Evolutionary conservation across 495 filamentous ascomycete genomes (phyloP).

Genomic region (Aspergillus olivimuriae): DNA sequence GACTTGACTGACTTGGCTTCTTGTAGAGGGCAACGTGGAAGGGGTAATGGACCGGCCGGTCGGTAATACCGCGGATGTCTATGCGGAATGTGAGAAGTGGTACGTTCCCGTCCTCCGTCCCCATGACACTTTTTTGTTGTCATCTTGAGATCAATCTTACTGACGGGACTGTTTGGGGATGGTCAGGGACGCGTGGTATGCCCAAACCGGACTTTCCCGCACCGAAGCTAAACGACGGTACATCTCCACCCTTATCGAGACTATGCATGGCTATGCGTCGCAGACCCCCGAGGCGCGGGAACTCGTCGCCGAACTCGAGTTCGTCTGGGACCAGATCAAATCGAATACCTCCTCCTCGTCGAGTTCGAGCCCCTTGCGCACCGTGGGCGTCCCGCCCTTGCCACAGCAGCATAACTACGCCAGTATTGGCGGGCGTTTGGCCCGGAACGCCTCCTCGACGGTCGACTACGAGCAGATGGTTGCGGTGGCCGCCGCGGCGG

Average conservation of each 20-base stretch:
- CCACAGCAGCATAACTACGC: slow-evolving; percentile 24
- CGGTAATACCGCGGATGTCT: slow-evolving; percentile 44
- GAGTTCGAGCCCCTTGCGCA: slow-evolving; percentile 40
- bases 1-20: slow-evolving; percentile 7
- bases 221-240: slow-evolving; percentile 95
- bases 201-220: slow-evolving; percentile 67
- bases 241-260: slow-evolving; percentile 86
- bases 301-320: slow-evolving; percentile 90
- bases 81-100: slow-evolving; percentile 58
- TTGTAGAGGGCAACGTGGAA: slow-evolving; percentile 80
- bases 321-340: slow-evolving; percentile 97
- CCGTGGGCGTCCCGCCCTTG: slow-evolving; percentile 30
- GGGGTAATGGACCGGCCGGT: slow-evolving; percentile 83
- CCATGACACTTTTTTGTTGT: background rate
- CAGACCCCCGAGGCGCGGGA: slow-evolving; percentile 78
- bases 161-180: no score
- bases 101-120: slow-evolving; percentile 18
- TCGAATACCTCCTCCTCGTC: slow-evolving; percentile 64
- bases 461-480: slow-evolving; percentile 19
- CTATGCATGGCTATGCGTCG: slow-evolving; percentile 89
- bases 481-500: no score
- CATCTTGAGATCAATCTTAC: background rate
- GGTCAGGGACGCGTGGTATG: slow-evolving; percentile 89
- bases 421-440: slow-evolving; percentile 28
- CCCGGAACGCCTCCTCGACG: slow-evolving; percentile 6